Conservation (phyloP, 768 basidiomycete species). For the Clitopilus hobsonii region DNA sequence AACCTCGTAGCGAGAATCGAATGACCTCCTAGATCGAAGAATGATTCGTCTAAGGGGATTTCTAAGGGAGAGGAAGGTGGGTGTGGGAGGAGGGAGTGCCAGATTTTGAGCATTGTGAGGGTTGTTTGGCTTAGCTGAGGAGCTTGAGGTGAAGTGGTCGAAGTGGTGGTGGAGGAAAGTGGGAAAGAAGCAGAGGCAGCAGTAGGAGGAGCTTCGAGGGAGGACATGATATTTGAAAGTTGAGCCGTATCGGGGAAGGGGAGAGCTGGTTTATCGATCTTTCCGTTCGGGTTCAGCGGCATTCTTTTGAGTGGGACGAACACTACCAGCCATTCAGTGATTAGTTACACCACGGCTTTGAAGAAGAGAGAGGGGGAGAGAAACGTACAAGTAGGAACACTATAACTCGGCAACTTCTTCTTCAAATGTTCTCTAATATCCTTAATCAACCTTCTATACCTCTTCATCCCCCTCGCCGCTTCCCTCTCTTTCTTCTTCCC, state of each 20-base stretch:
- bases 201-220: slow-evolving; percentile 33
- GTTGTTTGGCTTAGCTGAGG: too few relatives aligned
- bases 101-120: slow-evolving; percentile 80
- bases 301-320: slow-evolving; percentile 93
- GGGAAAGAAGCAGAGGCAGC: slow-evolving; percentile 26
- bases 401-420: slow-evolving; percentile 94
- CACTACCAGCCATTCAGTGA: slow-evolving; percentile 61
- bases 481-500: slow-evolving; percentile 42
- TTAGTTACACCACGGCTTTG: neutral
- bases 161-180: slow-evolving; percentile 68
- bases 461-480: slow-evolving; percentile 70
- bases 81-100: slow-evolving; percentile 62
- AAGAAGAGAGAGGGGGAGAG: neutral
- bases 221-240: slow-evolving; percentile 32
- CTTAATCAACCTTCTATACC: slow-evolving; percentile 85
- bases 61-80: slow-evolving; percentile 65
- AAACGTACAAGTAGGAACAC: slow-evolving; percentile 79
- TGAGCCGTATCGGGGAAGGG: slow-evolving; percentile 98
- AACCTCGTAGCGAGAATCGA: slow-evolving; percentile 97
- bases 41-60: slow-evolving; percentile 87
- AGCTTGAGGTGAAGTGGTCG: too few relatives aligned
- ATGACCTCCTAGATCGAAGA: slow-evolving; percentile 98
- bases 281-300: slow-evolving; percentile 98
- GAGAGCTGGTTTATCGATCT: slow-evolving; percentile 96
- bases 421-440: slow-evolving; percentile 94